A percentile compares a stretch with the other conserved stretches of the same genome.
Evolutionary conservation across 495 filamentous ascomycete genomes (phyloP).

Genomic region (Penicillium maclennaniae): DNA sequence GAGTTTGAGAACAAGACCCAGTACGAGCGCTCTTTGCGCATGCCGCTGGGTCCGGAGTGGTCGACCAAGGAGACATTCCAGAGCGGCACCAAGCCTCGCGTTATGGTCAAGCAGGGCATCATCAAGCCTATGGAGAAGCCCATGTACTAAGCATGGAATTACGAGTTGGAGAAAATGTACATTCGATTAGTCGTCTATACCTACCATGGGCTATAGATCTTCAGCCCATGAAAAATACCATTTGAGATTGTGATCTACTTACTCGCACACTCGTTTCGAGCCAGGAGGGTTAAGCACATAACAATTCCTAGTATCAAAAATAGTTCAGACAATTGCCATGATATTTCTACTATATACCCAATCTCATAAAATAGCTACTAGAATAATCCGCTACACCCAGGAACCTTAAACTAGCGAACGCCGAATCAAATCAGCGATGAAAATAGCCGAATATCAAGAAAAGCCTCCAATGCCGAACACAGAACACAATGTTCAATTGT

Average conservation of each 20-base stretch:
- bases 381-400: not conserved
- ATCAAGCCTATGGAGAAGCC: conserved; percentile 86
- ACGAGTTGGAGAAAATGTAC: conserved; percentile 7
- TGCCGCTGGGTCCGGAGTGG: conserved; percentile 94
- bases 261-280: not conserved
- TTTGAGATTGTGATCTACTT: conserved; percentile 1
- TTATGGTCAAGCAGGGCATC: conserved; percentile 89
- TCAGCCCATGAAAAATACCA: conserved; percentile 7
- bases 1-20: conserved; percentile 81
- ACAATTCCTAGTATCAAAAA: not conserved
- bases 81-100: conserved; percentile 79
- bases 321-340: not conserved
- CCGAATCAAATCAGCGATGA: not conserved
- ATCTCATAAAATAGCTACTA: conserved; percentile 7
- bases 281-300: not conserved
- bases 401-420: not conserved
- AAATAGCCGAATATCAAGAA: not conserved
- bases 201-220: not conserved
- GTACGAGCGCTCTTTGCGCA: conserved; percentile 82
- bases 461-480: not conserved
- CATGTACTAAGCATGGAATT: conserved; percentile 40
- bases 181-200: conserved; percentile 3
- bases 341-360: conserved; percentile 5
- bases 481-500: not conserved
- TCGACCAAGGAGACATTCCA: conserved; percentile 91